Evolutionary conservation across 345 rosid genomes (phyloP).

Genomic region (Euclidium syriacum): DNA sequence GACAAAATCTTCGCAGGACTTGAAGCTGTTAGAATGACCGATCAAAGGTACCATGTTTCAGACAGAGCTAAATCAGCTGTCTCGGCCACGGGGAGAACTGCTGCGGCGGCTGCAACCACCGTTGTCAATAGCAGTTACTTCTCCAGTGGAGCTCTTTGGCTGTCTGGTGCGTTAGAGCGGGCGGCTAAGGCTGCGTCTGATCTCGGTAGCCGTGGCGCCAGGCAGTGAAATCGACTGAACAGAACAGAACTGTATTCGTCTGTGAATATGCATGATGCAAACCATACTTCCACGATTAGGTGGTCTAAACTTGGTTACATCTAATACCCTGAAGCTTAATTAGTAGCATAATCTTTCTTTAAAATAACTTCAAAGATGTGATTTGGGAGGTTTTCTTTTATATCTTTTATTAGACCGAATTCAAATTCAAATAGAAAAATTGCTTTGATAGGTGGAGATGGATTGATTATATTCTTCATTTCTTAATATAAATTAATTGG

Average conservation of each 20-base stretch:
- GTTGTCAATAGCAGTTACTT: constrained; percentile 75
- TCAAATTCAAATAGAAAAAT: no score
- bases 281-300: neutral
- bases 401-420: no score
- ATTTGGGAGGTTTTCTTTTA: no score
- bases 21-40: constrained; percentile 57
- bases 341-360: no score
- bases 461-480: no score
- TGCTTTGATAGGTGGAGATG: no score
- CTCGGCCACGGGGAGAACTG: constrained; percentile 61
- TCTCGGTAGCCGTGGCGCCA: constrained; percentile 41
- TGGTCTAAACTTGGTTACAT: neutral
- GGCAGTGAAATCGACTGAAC: constrained; percentile 15
- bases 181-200: constrained; percentile 71
- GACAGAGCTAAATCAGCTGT: constrained; percentile 66
- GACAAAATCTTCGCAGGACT: constrained; percentile 66
- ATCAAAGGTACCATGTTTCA: constrained; percentile 59
- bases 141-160: constrained; percentile 73
- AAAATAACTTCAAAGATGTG: no score
- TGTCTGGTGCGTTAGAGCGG: constrained; percentile 61
- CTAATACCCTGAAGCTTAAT: neutral
- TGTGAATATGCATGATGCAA: constrained; percentile 8
- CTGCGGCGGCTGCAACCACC: constrained; percentile 54
- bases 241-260: neutral
- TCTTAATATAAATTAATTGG: no score